Base-by-base conservation (phyloP, 2,329 filamentous ascomycete species). In the Xylaria sp. region DNA sequence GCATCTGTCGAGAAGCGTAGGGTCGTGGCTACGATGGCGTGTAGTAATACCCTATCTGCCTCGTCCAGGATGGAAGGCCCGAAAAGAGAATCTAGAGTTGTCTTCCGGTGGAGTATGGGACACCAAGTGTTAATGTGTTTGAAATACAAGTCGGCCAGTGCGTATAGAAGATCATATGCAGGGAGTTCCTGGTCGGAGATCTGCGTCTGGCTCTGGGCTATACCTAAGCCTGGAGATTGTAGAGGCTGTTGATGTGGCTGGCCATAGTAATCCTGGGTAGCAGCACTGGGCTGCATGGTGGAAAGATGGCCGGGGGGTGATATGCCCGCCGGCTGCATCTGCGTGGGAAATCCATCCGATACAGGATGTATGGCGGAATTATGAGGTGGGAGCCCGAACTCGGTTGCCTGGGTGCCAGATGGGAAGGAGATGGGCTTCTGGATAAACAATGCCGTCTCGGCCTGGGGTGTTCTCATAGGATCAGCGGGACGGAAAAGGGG, bases 21-120 rank as follows among this genome's bases (percentile, higher is more conserved):
- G 0, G 93, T 94, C 0, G 93, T 96, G 1, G 93, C 93, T 4
- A 97, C 93, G 63, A 97, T 97, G 5, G 94, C 91, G 78, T 97
- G 93, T 6, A 97, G 83, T 15, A 97, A 83, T 63, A 97, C 91
- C 48, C 91, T 87, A 76, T 97, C 94, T 1, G 91, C 90, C 79
- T 97, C 93, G 43, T 94, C 91, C 1, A 96, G 82, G 1, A 90
- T 87, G 0, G 90, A 88, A 0, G 90, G 88, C 0, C 93, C 93
- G 73, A 97, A 97, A 0, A 97, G 84, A 0, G 90, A 89, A 73
- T 97, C 92, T 9, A 97, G 80, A 0, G 93, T 97, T 4, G 91
- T 90, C 75, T 92, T 90, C 25, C 93, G 89, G 79, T 97, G 93
- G n/a, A 97, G 83, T 28, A 97, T 96, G 0, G 94, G 94, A 77